A percentile compares a stretch with the other conserved stretches of the same genome.
Evolutionary conservation across 345 rosid genomes (phyloP).

Genomic region (Melaleuca quinquenervia): DNA sequence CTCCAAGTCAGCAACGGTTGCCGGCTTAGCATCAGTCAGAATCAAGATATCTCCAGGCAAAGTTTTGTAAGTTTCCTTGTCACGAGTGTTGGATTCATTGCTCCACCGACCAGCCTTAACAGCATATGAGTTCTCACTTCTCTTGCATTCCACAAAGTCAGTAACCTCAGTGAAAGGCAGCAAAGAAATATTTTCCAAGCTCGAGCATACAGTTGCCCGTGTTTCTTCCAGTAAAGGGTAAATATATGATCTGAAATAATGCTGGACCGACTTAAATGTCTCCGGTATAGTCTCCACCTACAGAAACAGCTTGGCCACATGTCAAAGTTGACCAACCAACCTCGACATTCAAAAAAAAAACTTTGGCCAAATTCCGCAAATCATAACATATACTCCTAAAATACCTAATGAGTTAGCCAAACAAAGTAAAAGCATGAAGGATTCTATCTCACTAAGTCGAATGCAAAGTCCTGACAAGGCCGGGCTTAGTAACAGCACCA

Average conservation of each 20-base stretch:
- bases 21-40: constrained; percentile 20
- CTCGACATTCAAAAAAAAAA: background rate
- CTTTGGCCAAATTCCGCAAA: background rate
- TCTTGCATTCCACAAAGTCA: background rate
- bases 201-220: constrained; percentile 15
- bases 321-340: background rate
- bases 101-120: constrained; percentile 23
- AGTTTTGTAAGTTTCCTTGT: constrained; percentile 25
- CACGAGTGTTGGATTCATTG: constrained; percentile 9
- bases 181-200: constrained; percentile 12
- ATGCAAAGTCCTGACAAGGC: background rate
- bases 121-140: background rate
- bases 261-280: constrained; percentile 10
- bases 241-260: constrained; percentile 17
- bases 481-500: background rate
- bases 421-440: background rate
- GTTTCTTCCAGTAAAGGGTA: constrained; percentile 42
- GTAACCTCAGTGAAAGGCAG: constrained; percentile 23
- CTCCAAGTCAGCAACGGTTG: constrained; percentile 18
- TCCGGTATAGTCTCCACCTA: constrained; percentile 28
- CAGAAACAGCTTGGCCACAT: background rate
- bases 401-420: background rate
- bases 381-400: background rate
- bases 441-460: background rate
- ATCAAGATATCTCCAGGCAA: constrained; percentile 28